Conservation (phyloP, 2,329 filamentous ascomycete genomes). For the Colletotrichum endophyticum region DNA sequence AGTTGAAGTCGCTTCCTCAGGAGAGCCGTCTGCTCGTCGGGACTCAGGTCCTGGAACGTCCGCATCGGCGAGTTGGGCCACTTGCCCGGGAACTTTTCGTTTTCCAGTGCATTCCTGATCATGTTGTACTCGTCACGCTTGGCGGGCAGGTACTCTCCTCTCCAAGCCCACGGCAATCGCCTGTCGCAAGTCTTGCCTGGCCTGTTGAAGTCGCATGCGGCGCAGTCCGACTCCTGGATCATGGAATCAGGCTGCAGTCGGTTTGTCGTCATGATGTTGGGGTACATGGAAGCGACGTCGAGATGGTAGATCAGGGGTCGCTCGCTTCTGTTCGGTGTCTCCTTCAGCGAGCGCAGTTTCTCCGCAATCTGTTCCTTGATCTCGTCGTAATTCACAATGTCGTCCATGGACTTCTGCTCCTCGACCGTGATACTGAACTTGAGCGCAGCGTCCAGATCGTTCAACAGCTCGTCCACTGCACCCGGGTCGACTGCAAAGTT, state of each 20-base stretch:
- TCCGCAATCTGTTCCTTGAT: slow-evolving; percentile 83
- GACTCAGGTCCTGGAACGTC: slow-evolving; percentile 79
- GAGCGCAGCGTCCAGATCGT: slow-evolving; percentile 86
- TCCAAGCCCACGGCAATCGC: slow-evolving; percentile 94
- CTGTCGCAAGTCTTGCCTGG: slow-evolving; percentile 97
- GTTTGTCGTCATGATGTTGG: slow-evolving; percentile 99
- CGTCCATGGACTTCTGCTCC: slow-evolving; percentile 81
- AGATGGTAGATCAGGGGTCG: slow-evolving; percentile 94
- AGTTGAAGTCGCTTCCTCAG: slow-evolving; percentile 87
- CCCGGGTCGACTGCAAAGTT: slow-evolving; percentile 90
- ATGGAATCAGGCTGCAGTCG: slow-evolving; percentile 98
- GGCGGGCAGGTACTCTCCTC: slow-evolving; percentile 94
- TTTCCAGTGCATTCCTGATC: slow-evolving; percentile 90
- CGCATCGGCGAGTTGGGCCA: slow-evolving; percentile 71
- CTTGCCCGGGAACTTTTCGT: slow-evolving; percentile 88
- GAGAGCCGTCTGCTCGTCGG: slow-evolving; percentile 81
- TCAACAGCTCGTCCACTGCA: slow-evolving; percentile 87
- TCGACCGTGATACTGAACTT: slow-evolving; percentile 87
- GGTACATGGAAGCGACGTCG: slow-evolving; percentile 99
- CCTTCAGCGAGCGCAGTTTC: slow-evolving; percentile 73
- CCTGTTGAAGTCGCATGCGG: slow-evolving; percentile 96
- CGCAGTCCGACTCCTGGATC: slow-evolving; percentile 95
- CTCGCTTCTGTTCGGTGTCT: slow-evolving; percentile 84
- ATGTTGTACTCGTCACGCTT: slow-evolving; percentile 99
- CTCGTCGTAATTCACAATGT: slow-evolving; percentile 82